Conservation (phyloP, 495 filamentous ascomycete genomes). For the Lindgomyces ingoldianus region DNA sequence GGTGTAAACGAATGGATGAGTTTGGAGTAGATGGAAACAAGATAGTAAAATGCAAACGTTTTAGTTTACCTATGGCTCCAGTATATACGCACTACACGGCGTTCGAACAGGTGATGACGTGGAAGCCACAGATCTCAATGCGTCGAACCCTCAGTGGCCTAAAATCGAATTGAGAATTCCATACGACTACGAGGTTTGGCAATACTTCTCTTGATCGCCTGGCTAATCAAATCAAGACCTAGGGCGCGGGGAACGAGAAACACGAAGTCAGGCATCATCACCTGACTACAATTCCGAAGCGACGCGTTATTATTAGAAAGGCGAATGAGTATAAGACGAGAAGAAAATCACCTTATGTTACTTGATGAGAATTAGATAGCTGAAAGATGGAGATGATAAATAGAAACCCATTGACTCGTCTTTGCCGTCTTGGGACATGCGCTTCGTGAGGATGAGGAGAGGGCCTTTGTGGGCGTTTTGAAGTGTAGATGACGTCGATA, state of each 20-base stretch:
- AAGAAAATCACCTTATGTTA: neutral
- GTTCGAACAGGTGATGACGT: neutral
- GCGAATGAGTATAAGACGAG: neutral
- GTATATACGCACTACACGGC: neutral
- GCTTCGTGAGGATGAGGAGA: neutral
- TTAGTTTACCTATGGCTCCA: neutral
- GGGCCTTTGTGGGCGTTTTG: too few species aligned
- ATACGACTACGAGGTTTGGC: neutral
- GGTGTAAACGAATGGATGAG: neutral
- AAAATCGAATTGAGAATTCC: neutral
- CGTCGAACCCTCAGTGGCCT: neutral
- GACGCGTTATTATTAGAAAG: neutral
- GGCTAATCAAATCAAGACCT: neutral
- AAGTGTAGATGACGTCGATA: too few species aligned
- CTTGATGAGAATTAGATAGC: neutral
- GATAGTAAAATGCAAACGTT: neutral
- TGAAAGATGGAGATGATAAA: neutral
- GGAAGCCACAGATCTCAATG: neutral
- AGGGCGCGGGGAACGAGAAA: neutral
- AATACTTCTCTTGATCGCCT: neutral
- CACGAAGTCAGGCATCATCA: neutral
- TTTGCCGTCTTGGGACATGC: neutral
- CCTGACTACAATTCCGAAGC: neutral
- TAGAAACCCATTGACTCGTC: neutral
- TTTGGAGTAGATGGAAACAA: neutral